Conservation (phyloP, 768 basidiomycete genomes). For the Polyporus arcularius region DNA sequence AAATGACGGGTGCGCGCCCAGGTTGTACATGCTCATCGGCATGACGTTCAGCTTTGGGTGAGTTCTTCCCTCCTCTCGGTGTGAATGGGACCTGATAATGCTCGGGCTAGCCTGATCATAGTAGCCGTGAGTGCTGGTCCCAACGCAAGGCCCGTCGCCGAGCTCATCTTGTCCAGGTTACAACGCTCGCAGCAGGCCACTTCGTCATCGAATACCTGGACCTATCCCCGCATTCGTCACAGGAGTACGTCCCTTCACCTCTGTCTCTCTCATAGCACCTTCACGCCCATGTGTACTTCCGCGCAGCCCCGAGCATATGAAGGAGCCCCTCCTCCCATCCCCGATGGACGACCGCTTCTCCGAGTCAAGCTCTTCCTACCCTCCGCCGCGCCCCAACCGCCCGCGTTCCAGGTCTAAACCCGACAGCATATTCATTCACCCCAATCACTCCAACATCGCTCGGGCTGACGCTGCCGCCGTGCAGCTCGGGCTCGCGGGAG, state of each 20-base stretch:
- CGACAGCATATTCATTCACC: conserved; percentile 61
- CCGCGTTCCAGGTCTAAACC: conserved; percentile 57
- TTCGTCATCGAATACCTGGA: conserved; percentile 52
- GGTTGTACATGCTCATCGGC: conserved; percentile 71
- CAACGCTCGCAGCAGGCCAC: conserved; percentile 58
- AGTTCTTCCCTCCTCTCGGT: conserved; percentile 26
- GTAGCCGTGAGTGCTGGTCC: conserved; percentile 42
- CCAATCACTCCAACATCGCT: conserved; percentile 60
- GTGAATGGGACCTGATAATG: not conserved
- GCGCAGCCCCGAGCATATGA: conserved; percentile 25
- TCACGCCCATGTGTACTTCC: conserved; percentile 10
- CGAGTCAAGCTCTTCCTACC: conserved; percentile 21
- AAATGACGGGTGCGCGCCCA: conserved; percentile 25
- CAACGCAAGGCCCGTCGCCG: not conserved
- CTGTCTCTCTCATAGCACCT: not conserved
- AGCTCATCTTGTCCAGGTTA: conserved; percentile 41
- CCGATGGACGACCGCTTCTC: conserved; percentile 9
- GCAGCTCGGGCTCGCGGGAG: conserved; percentile 48
- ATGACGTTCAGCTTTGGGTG: conserved; percentile 76
- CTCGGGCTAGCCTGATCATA: conserved; percentile 44
- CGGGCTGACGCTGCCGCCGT: conserved; percentile 65
- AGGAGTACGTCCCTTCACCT: conserved; percentile 19
- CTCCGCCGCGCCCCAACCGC: conserved; percentile 24
- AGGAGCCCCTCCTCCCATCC: conserved; percentile 27
- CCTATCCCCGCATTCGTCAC: conserved; percentile 4